Evolutionary conservation across 2,329 filamentous ascomycete species (phyloP).

Genomic region (Colletotrichum tofieldiae): DNA sequence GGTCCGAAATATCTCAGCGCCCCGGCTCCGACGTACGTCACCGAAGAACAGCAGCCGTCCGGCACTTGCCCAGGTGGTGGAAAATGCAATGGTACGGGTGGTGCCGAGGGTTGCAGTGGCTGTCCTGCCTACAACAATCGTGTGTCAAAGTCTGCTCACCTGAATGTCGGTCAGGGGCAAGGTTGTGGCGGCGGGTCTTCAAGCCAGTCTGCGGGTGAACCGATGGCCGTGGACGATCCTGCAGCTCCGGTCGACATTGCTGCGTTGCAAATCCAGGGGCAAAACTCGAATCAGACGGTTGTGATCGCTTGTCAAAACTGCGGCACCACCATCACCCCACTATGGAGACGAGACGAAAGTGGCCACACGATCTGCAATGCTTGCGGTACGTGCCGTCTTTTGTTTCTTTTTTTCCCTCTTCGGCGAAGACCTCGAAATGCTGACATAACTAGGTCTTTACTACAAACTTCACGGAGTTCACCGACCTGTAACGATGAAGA

Average conservation of each 20-base stretch:
- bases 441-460: slow-evolving; percentile 79
- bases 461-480: slow-evolving; percentile 96
- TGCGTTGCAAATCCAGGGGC: slow-evolving; percentile 57
- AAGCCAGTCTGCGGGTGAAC: slow-evolving; percentile 45
- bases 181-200: slow-evolving; percentile 48
- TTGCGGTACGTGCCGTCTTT: slow-evolving; percentile 78
- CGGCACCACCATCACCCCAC: slow-evolving; percentile 93
- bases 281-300: slow-evolving; percentile 69
- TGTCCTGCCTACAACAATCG: slow-evolving; percentile 99
- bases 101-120: slow-evolving; percentile 93
- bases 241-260: slow-evolving; percentile 65
- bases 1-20: slow-evolving; percentile 60
- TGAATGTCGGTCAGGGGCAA: slow-evolving; percentile 70
- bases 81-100: slow-evolving; percentile 95
- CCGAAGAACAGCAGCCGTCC: slow-evolving; percentile 80
- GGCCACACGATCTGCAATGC: slow-evolving; percentile 99
- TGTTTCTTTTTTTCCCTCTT: not conserved
- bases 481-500: slow-evolving; percentile 98
- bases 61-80: slow-evolving; percentile 98
- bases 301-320: slow-evolving; percentile 98
- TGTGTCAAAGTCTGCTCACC: slow-evolving; percentile 87
- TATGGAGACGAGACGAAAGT: slow-evolving; percentile 94
- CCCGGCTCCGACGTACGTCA: slow-evolving; percentile 78
- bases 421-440: slow-evolving; percentile 26
- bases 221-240: slow-evolving; percentile 52